Conservation (phyloP, 2,329 filamentous ascomycete genomes). For the Westerdykella ornata region DNA sequence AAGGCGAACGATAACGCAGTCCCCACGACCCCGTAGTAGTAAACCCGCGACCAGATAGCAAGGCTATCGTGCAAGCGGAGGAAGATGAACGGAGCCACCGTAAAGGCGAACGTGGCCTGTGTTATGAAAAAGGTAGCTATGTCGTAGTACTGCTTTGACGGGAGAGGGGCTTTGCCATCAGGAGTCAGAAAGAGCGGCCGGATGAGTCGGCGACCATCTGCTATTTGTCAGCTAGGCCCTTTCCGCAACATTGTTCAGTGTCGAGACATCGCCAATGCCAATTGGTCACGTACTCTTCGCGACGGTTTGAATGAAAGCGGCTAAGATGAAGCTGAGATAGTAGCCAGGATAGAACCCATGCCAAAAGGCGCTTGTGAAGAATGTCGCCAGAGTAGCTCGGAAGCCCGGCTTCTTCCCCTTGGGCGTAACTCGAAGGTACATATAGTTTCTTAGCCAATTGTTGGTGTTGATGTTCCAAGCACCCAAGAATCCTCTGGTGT, state of each 20-base stretch:
- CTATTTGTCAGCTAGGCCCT: constrained; percentile 3
- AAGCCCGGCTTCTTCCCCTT: constrained; percentile 95
- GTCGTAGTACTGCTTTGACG: constrained; percentile 82
- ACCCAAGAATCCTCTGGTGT: constrained; percentile 83
- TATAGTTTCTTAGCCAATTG: constrained; percentile 89
- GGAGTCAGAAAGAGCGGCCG: constrained; percentile 89
- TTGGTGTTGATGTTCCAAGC: constrained; percentile 99
- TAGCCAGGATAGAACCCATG: constrained; percentile 98
- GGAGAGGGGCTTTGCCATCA: constrained; percentile 50
- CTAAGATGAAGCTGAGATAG: constrained; percentile 83
- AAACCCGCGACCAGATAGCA: constrained; percentile 73
- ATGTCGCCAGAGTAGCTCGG: constrained; percentile 86
- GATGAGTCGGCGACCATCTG: constrained; percentile 81
- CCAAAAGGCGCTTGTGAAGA: constrained; percentile 92
- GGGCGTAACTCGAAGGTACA: constrained; percentile 91
- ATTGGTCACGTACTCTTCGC: constrained; percentile 70
- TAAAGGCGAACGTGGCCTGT: constrained; percentile 77
- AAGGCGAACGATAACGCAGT: constrained; percentile 60
- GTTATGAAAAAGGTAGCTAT: constrained; percentile 66
- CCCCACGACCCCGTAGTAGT: constrained; percentile 76
- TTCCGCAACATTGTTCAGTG: no score
- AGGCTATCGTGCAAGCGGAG: constrained; percentile 66
- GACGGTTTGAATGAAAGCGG: constrained; percentile 82
- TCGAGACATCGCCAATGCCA: not conserved
- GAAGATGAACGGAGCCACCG: constrained; percentile 76